Evolutionary conservation across 306 rosid species (phyloP), one percentile per base, ranked within the genome.

Genomic region (Hippophae rhamnoides): DNA sequence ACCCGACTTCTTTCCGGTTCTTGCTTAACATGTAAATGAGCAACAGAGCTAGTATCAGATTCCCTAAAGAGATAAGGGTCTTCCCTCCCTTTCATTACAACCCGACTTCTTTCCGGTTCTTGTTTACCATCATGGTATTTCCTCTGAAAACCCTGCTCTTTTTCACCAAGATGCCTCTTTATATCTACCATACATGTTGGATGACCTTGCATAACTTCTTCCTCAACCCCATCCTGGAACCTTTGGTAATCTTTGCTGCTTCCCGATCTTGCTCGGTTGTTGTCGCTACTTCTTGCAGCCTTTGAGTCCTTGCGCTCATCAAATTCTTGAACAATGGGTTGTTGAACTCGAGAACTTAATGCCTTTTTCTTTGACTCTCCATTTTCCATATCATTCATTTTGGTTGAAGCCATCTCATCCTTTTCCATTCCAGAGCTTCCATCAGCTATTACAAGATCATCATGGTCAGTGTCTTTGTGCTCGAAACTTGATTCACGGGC

Each of bases 281-380:
- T 86, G 75, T 93, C 94, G 54, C 99, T 93, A 82, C 97, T 86
- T 74, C 85, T 88, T 67, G 90, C 94, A 77, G 89, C 85, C 80
- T 75, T 88, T 38, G 87, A 85, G 78, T 92, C 95, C 59, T 86
- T 93, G 27, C 72, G 79, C 14, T 82, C 97, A 65, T 86, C 88
- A 61, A 70, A 64, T 63, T 83, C 98, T 54, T 78, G 80, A 46
- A 18, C 64, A 41, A 61, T 52, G 73, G 86, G 69, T 38, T 82
- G 85, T 71, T 92, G 88, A 57, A 71, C 84, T 59, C 10, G 76
- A 67, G 92, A 66, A 58, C 74, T 70, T 66, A 76, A 38, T 58
- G 58, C 74, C 67, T 74, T 81, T 54, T 69, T 64, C 76, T 84
- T 75, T 38, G 66, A 70, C 31, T 57, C 71, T 74, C 71, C 83